Conservation (phyloP, 768 basidiomycete species). For the Podaxis sp. region DNA sequence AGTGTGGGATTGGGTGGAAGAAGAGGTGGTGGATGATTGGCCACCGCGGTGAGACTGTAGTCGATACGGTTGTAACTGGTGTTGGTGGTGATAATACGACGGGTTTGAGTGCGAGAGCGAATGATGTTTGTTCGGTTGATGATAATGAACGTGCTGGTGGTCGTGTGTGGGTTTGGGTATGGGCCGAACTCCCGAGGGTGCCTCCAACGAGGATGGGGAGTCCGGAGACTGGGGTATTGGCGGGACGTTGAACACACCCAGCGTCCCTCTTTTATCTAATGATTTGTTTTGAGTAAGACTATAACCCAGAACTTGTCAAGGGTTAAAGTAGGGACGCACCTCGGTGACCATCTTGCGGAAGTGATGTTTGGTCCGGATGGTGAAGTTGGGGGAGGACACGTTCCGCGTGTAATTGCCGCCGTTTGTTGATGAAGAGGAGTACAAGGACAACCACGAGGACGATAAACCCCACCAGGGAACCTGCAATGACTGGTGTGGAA, state of each 20-base stretch:
- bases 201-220: background rate
- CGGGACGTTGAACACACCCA: background rate
- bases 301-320: background rate
- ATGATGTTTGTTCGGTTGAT: background rate
- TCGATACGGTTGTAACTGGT: background rate
- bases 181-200: background rate
- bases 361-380: background rate
- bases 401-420: background rate
- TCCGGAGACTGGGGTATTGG: background rate
- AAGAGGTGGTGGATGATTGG: background rate
- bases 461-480: background rate
- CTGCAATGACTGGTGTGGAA: slow-evolving; percentile 5
- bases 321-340: background rate
- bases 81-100: background rate
- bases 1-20: background rate
- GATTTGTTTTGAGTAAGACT: background rate
- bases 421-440: background rate
- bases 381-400: background rate
- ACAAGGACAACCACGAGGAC: background rate
- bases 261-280: background rate
- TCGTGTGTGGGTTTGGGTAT: background rate
- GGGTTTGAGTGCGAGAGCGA: background rate
- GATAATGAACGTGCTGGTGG: background rate
- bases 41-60: background rate
- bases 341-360: background rate